Evolutionary conservation across 768 basidiomycete genomes (phyloP).

Genomic region (Kwoniella heveanensis): DNA sequence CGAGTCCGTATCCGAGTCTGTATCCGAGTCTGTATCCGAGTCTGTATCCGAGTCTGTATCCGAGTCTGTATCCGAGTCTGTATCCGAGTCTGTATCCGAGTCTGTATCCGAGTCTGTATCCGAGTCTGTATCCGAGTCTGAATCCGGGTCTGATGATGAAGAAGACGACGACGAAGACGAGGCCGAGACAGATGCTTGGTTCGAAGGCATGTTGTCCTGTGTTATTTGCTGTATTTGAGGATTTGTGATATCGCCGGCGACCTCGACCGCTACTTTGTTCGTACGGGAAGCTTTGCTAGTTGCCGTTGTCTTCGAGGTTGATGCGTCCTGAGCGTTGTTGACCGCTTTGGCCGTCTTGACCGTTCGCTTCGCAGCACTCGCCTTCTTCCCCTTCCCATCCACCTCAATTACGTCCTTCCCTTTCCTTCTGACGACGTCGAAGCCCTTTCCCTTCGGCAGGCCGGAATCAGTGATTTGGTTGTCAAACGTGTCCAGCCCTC

Average conservation of each 20-base stretch:
- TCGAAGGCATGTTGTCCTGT: neutral
- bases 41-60: neutral
- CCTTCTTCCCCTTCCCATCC: slow-evolving; percentile 1
- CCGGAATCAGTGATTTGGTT: no score
- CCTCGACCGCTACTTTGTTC: no score
- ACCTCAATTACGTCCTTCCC: neutral
- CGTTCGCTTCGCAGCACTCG: neutral
- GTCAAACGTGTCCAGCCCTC: neutral
- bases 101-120: neutral
- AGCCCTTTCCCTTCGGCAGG: no score
- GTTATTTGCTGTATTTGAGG: neutral
- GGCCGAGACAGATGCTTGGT: neutral
- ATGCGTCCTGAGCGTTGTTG: no score
- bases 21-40: neutral
- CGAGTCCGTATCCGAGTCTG: neutral
- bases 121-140: neutral
- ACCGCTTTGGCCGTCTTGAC: no score
- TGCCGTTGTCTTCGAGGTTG: neutral
- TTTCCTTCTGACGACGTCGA: neutral
- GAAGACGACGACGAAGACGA: neutral
- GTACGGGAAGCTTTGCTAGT: no score
- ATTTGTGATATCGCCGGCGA: no score
- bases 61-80: neutral
- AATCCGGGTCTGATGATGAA: neutral
- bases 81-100: neutral